Evolutionary conservation across 2,329 filamentous ascomycete species (phyloP).

Genomic region (Aquanectria penicillioides): DNA sequence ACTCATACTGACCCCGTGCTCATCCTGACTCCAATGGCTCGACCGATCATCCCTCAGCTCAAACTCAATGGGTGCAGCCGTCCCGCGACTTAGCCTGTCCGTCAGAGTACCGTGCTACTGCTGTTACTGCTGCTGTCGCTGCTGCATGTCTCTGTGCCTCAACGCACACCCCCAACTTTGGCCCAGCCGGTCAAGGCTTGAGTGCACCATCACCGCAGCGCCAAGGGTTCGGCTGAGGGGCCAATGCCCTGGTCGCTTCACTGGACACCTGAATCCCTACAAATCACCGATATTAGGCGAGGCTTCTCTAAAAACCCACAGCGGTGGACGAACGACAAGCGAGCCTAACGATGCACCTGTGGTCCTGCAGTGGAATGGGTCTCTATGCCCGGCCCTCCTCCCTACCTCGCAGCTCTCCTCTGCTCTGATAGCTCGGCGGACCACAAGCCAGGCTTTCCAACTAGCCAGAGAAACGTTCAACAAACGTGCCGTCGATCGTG

Average conservation of each 20-base stretch:
- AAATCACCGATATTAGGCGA: too few species aligned
- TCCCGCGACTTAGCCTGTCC: too few species aligned
- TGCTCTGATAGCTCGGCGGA: too few species aligned
- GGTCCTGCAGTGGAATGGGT: not conserved
- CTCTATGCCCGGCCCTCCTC: too few species aligned
- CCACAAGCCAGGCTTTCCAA: too few species aligned
- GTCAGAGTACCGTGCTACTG: too few species aligned
- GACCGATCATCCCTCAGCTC: not conserved
- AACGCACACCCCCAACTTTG: too few species aligned
- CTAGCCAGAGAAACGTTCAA: too few species aligned
- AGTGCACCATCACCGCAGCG: not conserved
- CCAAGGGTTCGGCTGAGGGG: not conserved
- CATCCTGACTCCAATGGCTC: not conserved
- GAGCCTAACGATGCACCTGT: not conserved
- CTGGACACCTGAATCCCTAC: not conserved
- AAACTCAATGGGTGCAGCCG: too few species aligned
- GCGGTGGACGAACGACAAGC: not conserved
- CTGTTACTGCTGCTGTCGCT: too few species aligned
- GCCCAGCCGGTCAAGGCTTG: not conserved
- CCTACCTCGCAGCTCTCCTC: too few species aligned
- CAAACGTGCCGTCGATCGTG: not conserved
- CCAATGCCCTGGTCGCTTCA: conserved; percentile 2
- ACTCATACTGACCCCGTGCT: conserved; percentile 9
- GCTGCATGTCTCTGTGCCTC: too few species aligned
- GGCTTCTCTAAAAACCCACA: not conserved